Evolutionary conservation across 129 eudicot species (phyloP).

Genomic region (Apium graveolens): DNA sequence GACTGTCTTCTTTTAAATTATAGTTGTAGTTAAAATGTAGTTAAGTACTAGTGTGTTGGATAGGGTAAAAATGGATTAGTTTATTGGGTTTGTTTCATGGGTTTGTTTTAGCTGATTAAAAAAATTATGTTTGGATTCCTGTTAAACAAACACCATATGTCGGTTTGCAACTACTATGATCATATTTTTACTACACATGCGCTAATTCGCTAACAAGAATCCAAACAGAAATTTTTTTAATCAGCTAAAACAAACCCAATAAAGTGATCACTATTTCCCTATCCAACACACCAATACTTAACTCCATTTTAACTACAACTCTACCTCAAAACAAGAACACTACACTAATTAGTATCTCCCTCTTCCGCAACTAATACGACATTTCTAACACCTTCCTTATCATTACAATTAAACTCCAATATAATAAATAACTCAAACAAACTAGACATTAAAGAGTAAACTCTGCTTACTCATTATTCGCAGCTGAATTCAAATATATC

Average conservation of each 20-base stretch:
- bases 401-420: neutral
- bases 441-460: neutral
- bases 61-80: neutral
- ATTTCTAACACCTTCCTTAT: neutral
- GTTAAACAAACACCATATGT: no score
- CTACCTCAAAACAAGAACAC: neutral
- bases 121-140: neutral
- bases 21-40: neutral
- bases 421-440: neutral
- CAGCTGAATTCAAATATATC: neutral
- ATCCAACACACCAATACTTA: neutral
- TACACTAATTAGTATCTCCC: neutral
- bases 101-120: neutral
- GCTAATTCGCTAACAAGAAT: neutral
- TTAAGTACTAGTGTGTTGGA: neutral
- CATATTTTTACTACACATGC: no score
- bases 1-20: neutral
- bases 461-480: neutral
- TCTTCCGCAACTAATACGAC: neutral
- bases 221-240: neutral
- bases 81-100: neutral
- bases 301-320: neutral
- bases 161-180: no score
- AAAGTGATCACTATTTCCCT: neutral
- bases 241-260: neutral